Evolutionary conservation across 331 rosid species (phyloP).

Genomic region (Malus hybrid): DNA sequence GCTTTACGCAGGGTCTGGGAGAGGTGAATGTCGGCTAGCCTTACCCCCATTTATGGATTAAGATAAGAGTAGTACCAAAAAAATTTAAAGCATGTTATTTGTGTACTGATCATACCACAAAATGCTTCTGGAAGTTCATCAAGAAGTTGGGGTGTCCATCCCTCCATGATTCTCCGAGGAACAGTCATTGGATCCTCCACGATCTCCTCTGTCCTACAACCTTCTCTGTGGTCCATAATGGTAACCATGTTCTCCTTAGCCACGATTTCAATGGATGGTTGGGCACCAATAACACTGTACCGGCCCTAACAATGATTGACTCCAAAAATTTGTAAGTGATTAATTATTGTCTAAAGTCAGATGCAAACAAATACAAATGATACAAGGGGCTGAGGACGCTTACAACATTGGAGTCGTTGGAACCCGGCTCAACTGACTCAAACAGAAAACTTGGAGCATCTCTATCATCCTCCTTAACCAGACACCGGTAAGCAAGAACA

Average conservation of each 20-base stretch:
- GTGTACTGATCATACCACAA: conserved; percentile 57
- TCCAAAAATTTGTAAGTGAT: neutral
- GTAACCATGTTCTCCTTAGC: conserved; percentile 84
- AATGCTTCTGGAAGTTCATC: conserved; percentile 90
- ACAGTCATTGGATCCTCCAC: conserved; percentile 74
- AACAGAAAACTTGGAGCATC: conserved; percentile 92
- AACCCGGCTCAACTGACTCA: conserved; percentile 79
- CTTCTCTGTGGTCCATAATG: conserved; percentile 59
- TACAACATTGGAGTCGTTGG: conserved; percentile 44
- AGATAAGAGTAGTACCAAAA: neutral
- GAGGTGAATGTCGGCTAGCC: too few relatives aligned
- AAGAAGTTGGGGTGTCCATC: conserved; percentile 55
- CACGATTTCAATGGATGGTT: conserved; percentile 73
- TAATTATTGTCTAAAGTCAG: neutral
- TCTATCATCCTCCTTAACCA: conserved; percentile 77
- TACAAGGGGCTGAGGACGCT: conserved; percentile 4
- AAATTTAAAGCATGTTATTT: neutral
- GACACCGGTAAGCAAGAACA: conserved; percentile 72
- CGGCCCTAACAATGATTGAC: conserved; percentile 49
- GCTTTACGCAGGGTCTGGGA: too few relatives aligned
- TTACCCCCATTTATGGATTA: neutral
- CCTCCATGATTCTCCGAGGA: conserved; percentile 63
- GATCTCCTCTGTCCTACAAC: conserved; percentile 48
- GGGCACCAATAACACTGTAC: conserved; percentile 73
- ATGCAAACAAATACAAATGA: neutral